Conservation (phyloP, 805 yeast species). For the Yarrowia yakushimensis region DNA sequence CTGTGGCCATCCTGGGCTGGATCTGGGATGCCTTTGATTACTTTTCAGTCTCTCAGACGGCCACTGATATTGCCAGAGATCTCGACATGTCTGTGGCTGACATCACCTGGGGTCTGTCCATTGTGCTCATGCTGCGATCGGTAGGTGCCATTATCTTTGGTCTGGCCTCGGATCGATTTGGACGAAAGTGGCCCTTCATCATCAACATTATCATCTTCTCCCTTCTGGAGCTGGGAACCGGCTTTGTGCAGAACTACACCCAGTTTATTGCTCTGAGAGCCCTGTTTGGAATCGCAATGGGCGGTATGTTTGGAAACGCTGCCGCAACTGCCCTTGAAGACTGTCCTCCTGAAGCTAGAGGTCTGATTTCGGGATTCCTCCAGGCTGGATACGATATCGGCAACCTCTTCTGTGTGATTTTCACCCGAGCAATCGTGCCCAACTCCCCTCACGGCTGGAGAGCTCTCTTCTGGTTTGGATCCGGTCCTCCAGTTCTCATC, state of each 20-base stretch:
- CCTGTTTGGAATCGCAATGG: slow-evolving; percentile 66
- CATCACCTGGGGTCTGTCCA: slow-evolving; percentile 70
- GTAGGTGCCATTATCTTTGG: slow-evolving; percentile 71
- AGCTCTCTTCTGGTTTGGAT: slow-evolving; percentile 67
- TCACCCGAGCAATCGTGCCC: slow-evolving; percentile 55
- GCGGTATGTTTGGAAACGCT: slow-evolving; percentile 64
- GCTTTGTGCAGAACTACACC: slow-evolving; percentile 55
- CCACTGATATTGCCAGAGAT: slow-evolving; percentile 47
- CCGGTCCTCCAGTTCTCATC: slow-evolving; percentile 61
- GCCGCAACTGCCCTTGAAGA: slow-evolving; percentile 67
- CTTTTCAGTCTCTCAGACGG: slow-evolving; percentile 59
- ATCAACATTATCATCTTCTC: slow-evolving; percentile 50
- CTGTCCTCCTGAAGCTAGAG: slow-evolving; percentile 56
- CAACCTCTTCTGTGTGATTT: slow-evolving; percentile 60
- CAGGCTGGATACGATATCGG: slow-evolving; percentile 82
- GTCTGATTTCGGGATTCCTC: slow-evolving; percentile 62
- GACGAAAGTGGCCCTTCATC: slow-evolving; percentile 67
- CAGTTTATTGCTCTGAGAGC: slow-evolving; percentile 63
- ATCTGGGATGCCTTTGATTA: slow-evolving; percentile 71
- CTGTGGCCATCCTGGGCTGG: slow-evolving; percentile 64
- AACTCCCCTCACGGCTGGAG: slow-evolving; percentile 60
- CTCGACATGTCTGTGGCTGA: slow-evolving; percentile 46
- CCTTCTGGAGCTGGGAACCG: slow-evolving; percentile 60
- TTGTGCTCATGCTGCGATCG: slow-evolving; percentile 67
- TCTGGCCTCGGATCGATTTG: slow-evolving; percentile 54